Conservation (phyloP, 2,329 filamentous ascomycete species). For the Pestalotiopsis sp. region DNA sequence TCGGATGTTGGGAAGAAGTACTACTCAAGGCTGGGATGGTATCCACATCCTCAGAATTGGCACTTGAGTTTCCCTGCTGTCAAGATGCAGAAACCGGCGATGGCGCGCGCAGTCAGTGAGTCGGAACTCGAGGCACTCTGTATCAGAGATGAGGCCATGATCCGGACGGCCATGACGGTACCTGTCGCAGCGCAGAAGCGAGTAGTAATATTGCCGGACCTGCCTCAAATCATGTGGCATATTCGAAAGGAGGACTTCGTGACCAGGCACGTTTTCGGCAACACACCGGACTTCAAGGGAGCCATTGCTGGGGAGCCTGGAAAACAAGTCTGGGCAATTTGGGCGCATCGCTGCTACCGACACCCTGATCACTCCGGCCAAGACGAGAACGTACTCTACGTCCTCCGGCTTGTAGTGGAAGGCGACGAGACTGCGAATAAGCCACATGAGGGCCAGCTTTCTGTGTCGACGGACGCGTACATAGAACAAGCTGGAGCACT, state of each 20-base stretch:
- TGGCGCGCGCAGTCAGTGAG: background rate
- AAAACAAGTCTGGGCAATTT: slow-evolving; percentile 13
- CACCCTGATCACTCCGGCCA: slow-evolving; percentile 10
- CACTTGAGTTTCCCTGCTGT: slow-evolving; percentile 15
- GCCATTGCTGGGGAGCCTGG: slow-evolving; percentile 16
- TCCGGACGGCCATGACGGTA: background rate
- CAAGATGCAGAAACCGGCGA: background rate
- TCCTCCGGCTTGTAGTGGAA: slow-evolving; percentile 19
- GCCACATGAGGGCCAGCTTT: background rate
- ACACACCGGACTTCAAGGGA: slow-evolving; percentile 14
- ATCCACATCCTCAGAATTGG: slow-evolving; percentile 16
- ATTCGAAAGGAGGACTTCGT: slow-evolving; percentile 23
- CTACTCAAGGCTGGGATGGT: slow-evolving; percentile 19
- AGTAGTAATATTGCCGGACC: slow-evolving; percentile 16
- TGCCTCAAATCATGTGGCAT: slow-evolving; percentile 24
- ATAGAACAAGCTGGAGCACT: slow-evolving; percentile 6
- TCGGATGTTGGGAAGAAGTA: slow-evolving; percentile 21
- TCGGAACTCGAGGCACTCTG: background rate
- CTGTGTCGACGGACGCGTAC: background rate
- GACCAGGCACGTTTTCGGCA: slow-evolving; percentile 16
- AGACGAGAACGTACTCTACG: background rate
- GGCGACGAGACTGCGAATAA: slow-evolving; percentile 19
- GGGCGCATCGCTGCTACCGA: slow-evolving; percentile 19
- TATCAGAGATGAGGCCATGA: background rate
- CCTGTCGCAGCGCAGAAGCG: slow-evolving; percentile 6